These are phyloP conservation scores for Leccinellum luteum DNA, from an alignment of 768 basidiomycete genomes.

Conservation along the genomic window DNA sequence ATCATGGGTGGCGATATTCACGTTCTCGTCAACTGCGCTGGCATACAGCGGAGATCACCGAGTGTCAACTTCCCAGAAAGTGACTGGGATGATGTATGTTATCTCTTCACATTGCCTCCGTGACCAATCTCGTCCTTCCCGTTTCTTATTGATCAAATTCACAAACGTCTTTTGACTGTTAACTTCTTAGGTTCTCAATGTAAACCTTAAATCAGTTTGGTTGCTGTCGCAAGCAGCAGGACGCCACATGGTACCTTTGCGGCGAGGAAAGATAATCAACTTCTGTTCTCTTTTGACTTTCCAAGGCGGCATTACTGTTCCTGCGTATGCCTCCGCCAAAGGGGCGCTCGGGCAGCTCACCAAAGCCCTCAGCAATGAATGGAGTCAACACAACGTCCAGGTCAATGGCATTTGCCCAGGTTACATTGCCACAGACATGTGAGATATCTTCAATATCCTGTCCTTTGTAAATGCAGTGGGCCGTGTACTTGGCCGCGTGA, in stretches of 20 bases:
- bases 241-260: slow-evolving; percentile 78
- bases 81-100: slow-evolving; percentile 70
- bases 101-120: slow-evolving; percentile 30
- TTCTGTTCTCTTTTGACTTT: slow-evolving; percentile 53
- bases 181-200: slow-evolving; percentile 63
- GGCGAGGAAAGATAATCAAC: slow-evolving; percentile 71
- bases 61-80: slow-evolving; percentile 62
- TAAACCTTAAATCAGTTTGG: slow-evolving; percentile 88
- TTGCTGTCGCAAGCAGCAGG: slow-evolving; percentile 85
- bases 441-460: slow-evolving; percentile 25
- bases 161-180: slow-evolving; percentile 8
- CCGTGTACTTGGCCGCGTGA: slow-evolving; percentile 7
- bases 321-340: slow-evolving; percentile 91
- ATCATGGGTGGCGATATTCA: slow-evolving; percentile 53
- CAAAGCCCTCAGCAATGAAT: slow-evolving; percentile 91
- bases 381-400: slow-evolving; percentile 84
- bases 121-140: slow-evolving; percentile 4
- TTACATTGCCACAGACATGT: slow-evolving; percentile 90
- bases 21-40: slow-evolving; percentile 69
- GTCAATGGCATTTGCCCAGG: slow-evolving; percentile 89
- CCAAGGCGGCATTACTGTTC: slow-evolving; percentile 67
- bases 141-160: slow-evolving; percentile 8
- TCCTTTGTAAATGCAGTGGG: slow-evolving; percentile 4
- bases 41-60: slow-evolving; percentile 57
- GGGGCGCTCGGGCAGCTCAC: slow-evolving; percentile 83